Base-by-base conservation (phyloP, 768 basidiomycete species). In the Mycena chlorophos region DNA sequence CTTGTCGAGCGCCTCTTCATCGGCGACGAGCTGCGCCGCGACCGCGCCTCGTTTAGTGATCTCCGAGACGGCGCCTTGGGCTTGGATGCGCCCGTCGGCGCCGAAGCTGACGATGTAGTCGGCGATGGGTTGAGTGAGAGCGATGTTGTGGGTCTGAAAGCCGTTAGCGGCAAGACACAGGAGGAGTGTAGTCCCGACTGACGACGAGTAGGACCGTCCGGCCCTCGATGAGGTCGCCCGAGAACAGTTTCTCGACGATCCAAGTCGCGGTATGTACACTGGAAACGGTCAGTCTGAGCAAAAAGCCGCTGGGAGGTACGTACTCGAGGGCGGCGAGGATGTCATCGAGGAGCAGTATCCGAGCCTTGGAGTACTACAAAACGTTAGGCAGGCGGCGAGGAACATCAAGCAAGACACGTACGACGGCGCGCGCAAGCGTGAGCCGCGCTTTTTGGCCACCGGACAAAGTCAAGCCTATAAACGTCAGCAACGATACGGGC, bases 131-230 rank as follows among this genome's bases (percentile, higher is more conserved):
- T 61, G 62, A 2, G 70, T 64, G 57, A 79, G 68, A 4, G 73
- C 70, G 16, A 79, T 69, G 57, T 79, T 78, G 59, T 80, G 78
- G 1, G 78, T 79, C 80, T 79, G 20, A 49, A 4, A 12, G n/a
- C 29, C 25, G 34, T 27, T 20, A 17, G 22, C 40, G 25, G 14
- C 20, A 51, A 29, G 8, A 17, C 5, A 27, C 12, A 13, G 26
- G 38, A 14, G 16, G 27, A 16, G 2, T n/a, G 22, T n/a, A 16
- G 27, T 25, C 10, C 29, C 5, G 8, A 69, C 78, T 51, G 59
- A 83, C 83, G 42, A 97, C 94, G 22, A 98, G 78, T 40, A 98
- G 78, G 47, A 96, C 74, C 0, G 95, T 97, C 43, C 94, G 79
- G 17, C 83, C 86, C n/a, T 74, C 70, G 67, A 94, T 78, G 37